phyloP scores from a whole-genome alignment of 352 stramenopile genomes.

The Stephanocyclus meneghinianus region DNA sequence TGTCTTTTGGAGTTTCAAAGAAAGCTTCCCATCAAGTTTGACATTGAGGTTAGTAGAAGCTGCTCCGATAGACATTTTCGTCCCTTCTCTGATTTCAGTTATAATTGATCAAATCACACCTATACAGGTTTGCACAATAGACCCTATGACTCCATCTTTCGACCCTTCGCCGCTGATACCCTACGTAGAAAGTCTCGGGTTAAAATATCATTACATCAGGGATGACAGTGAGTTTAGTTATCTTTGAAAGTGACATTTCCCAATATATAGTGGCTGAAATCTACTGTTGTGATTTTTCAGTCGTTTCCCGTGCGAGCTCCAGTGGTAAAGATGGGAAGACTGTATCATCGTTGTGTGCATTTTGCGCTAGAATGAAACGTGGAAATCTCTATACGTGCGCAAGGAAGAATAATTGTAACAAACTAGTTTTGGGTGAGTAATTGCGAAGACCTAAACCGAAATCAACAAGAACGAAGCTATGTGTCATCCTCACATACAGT shows the following conservation, averaged over 20 bases:
- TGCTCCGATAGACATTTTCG: conserved; percentile 49
- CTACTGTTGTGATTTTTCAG: conserved; percentile 15
- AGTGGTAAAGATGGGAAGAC: conserved; percentile 78
- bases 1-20: conserved; percentile 92
- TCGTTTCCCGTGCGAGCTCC: conserved; percentile 83
- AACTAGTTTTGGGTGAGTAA: conserved; percentile 76
- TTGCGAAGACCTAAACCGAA: conserved; percentile 1
- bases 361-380: conserved; percentile 96
- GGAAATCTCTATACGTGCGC: conserved; percentile 95
- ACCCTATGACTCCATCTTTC: conserved; percentile 95
- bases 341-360: conserved; percentile 92
- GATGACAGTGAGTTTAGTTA: conserved; percentile 83
- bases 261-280: conserved; percentile 52
- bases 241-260: conserved; percentile 82
- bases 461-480: not conserved
- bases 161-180: conserved; percentile 95
- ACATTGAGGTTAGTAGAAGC: conserved; percentile 82
- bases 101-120: not conserved
- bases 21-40: conserved; percentile 91
- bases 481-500: not conserved
- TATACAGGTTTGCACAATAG: conserved; percentile 88
- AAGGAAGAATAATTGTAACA: conserved; percentile 91
- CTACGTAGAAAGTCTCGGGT: conserved; percentile 91
- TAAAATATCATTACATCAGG: conserved; percentile 93
- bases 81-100: not conserved